These are phyloP conservation scores for Aspergillus fijiensis DNA, from an alignment of 2,329 filamentous ascomycete genomes.

Conservation along the genomic window DNA sequence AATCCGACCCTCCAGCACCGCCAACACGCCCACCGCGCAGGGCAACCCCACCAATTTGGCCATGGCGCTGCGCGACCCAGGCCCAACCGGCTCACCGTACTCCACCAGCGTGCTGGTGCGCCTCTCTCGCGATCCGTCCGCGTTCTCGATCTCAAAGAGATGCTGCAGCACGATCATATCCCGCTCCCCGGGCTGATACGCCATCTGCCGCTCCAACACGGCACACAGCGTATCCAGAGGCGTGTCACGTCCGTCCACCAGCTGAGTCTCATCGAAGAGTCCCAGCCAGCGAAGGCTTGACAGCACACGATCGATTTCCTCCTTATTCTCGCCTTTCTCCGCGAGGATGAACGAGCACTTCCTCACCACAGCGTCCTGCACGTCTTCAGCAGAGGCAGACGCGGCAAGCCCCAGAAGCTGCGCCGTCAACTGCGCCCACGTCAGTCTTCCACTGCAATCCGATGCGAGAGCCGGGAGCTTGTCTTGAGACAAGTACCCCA, in stretches of 20 bases:
- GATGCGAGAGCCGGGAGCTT: neutral
- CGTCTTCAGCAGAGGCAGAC: neutral
- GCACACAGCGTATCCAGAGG: constrained; percentile 6
- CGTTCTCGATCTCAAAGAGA: neutral
- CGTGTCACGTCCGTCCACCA: neutral
- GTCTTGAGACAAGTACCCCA: constrained; percentile 4
- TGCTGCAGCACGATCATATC: constrained; percentile 10
- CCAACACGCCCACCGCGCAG: constrained; percentile 2
- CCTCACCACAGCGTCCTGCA: neutral
- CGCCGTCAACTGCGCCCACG: neutral
- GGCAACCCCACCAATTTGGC: constrained; percentile 3
- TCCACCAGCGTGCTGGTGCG: neutral
- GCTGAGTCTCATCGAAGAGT: neutral
- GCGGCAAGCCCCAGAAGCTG: neutral
- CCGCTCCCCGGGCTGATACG: constrained; percentile 3
- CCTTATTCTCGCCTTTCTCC: neutral
- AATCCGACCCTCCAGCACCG: neutral
- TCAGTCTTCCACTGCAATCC: neutral
- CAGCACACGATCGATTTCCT: neutral
- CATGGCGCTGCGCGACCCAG: constrained; percentile 1
- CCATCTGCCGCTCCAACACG: constrained; percentile 1
- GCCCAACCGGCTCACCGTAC: neutral
- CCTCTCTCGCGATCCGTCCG: neutral
- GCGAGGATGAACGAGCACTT: neutral
- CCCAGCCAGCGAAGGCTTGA: neutral